Conservation (phyloP, 768 basidiomycete genomes). For the Coprinopsis sp. region DNA sequence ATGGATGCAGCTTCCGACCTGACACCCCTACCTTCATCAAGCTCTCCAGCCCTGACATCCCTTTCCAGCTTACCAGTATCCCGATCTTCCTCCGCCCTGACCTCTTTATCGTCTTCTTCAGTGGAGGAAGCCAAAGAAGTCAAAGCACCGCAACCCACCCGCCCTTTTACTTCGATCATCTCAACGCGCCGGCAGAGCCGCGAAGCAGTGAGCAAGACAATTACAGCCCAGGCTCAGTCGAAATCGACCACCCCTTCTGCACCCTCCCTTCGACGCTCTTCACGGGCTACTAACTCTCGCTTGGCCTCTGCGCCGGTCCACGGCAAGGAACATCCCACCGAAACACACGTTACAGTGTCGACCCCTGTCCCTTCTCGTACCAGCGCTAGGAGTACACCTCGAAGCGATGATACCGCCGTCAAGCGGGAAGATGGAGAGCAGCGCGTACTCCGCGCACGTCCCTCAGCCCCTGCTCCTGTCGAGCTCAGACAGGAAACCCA, state of each 20-base stretch:
- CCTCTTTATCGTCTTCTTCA: conserved; percentile 36
- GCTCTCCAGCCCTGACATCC: conserved; percentile 23
- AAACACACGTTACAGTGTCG: conserved; percentile 25
- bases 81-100: conserved; percentile 38
- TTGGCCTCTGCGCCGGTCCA: conserved; percentile 22
- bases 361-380: conserved; percentile 23
- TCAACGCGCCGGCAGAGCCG: conserved; percentile 47
- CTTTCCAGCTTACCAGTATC: conserved; percentile 27
- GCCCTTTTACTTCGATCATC: conserved; percentile 43
- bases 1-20: conserved; percentile 47
- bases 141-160: conserved; percentile 27
- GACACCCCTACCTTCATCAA: conserved; percentile 39
- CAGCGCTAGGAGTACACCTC: conserved; percentile 20
- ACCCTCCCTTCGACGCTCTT: conserved; percentile 24
- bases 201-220: conserved; percentile 30
- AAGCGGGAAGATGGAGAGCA: conserved; percentile 52
- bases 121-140: conserved; percentile 17
- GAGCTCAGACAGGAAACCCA: conserved; percentile 35
- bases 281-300: conserved; percentile 29
- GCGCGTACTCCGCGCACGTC: conserved; percentile 48
- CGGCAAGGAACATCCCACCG: conserved; percentile 34
- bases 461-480: conserved; percentile 29
- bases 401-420: conserved; percentile 30
- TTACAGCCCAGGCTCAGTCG: conserved; percentile 15
- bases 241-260: too few species aligned